A percentile compares a stretch with the other conserved stretches of the same genome.
These are phyloP conservation scores for Arabis hirsuta DNA, from an alignment of 345 rosid species.

Conservation along the genomic window DNA sequence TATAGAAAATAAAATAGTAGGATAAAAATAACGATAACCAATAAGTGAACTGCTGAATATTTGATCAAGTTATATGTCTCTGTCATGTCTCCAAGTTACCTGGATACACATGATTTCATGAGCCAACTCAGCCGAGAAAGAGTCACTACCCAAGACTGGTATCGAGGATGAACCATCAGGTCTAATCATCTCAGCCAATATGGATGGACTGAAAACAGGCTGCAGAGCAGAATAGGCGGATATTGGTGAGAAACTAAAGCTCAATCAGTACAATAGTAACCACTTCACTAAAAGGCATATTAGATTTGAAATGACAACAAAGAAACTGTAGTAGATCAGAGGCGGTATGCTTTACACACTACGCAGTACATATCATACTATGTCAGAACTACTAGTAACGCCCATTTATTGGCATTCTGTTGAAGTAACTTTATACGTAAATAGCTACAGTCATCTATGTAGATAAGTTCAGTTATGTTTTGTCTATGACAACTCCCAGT, in stretches of 20 bases:
- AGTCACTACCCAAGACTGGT: slow-evolving; percentile 66
- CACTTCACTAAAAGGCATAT: neutral
- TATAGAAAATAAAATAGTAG: neutral
- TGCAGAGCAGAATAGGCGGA: slow-evolving; percentile 46
- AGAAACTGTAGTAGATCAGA: neutral
- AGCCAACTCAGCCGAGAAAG: slow-evolving; percentile 80
- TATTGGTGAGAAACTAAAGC: slow-evolving; percentile 24
- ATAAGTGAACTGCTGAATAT: slow-evolving; percentile 2
- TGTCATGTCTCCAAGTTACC: slow-evolving; percentile 49
- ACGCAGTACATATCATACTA: no score
- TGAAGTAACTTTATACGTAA: no score
- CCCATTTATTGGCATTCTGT: no score
- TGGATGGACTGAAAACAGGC: slow-evolving; percentile 81
- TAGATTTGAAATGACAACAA: neutral
- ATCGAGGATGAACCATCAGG: slow-evolving; percentile 77
- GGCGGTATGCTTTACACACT: neutral
- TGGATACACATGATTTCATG: slow-evolving; percentile 80
- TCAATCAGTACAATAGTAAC: neutral
- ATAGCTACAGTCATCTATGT: no score
- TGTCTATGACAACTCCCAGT: no score
- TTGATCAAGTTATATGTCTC: neutral
- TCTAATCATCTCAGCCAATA: slow-evolving; percentile 76
- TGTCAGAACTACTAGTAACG: no score
- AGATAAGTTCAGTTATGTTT: no score
- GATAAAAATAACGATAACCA: neutral